Evolutionary conservation across 1,284 basidiomycete species (phyloP).

Genomic region (Schizophyllum commune): DNA sequence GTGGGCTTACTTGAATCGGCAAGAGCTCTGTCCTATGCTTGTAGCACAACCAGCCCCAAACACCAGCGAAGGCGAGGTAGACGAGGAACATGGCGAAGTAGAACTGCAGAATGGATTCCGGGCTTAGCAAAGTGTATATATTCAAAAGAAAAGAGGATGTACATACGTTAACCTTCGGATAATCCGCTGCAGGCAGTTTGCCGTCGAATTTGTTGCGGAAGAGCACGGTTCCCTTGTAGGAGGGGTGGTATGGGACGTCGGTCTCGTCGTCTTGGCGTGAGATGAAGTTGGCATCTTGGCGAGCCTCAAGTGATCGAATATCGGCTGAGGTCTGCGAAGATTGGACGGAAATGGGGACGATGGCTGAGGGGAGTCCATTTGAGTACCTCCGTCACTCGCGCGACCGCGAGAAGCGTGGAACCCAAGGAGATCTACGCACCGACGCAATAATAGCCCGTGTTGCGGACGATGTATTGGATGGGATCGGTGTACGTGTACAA

Average conservation of each 20-base stretch:
- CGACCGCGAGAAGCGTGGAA: not conserved
- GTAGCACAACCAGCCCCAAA: slow-evolving; percentile 85
- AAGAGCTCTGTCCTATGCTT: slow-evolving; percentile 78
- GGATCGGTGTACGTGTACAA: slow-evolving; percentile 49
- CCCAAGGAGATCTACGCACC: slow-evolving; percentile 40
- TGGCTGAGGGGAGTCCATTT: slow-evolving; percentile 38
- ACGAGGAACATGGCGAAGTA: slow-evolving; percentile 80
- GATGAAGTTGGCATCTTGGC: not conserved
- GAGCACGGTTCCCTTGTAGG: slow-evolving; percentile 74
- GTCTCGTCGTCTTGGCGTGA: slow-evolving; percentile 29
- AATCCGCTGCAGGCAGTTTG: slow-evolving; percentile 86
- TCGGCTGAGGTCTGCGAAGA: slow-evolving; percentile 10
- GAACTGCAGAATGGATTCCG: slow-evolving; percentile 59
- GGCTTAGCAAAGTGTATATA: no score
- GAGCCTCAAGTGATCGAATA: slow-evolving; percentile 4
- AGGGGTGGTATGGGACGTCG: slow-evolving; percentile 62
- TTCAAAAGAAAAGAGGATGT: slow-evolving; percentile 1
- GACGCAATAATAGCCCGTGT: slow-evolving; percentile 94
- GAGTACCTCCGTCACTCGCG: slow-evolving; percentile 5
- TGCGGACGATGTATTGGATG: slow-evolving; percentile 75
- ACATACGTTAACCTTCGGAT: slow-evolving; percentile 94
- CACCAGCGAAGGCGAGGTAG: slow-evolving; percentile 61
- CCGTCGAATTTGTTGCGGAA: slow-evolving; percentile 91
- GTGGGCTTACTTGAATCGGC: slow-evolving; percentile 61
- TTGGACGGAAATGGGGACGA: slow-evolving; percentile 76